These are phyloP conservation scores for Meredithiella fracta DNA, from an alignment of 2,329 filamentous ascomycete species.

Conservation along the genomic window DNA sequence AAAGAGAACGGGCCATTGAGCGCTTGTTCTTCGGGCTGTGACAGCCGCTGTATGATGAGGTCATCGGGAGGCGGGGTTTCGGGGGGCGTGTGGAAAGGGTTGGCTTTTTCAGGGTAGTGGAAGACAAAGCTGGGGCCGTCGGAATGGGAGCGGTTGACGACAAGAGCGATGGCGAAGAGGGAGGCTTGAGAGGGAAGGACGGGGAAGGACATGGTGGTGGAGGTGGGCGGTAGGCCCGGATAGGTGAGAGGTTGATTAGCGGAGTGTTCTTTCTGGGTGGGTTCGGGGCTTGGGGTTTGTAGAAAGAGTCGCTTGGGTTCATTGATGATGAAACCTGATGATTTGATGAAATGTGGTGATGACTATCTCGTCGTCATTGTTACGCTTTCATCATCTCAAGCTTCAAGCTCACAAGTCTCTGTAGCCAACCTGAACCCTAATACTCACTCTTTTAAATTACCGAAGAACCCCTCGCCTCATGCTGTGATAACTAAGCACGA, in stretches of 20 bases:
- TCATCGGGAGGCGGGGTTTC: slow-evolving; percentile 33
- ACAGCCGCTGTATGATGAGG: slow-evolving; percentile 30
- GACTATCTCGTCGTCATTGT: no score
- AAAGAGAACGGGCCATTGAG: slow-evolving; percentile 16
- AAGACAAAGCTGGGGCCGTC: slow-evolving; percentile 64
- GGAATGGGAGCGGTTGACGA: slow-evolving; percentile 58
- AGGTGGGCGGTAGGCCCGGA: not conserved
- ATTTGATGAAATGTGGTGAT: not conserved
- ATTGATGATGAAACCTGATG: no score
- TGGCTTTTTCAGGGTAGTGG: slow-evolving; percentile 57
- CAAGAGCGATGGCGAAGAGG: slow-evolving; percentile 54
- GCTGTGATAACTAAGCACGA: not conserved
- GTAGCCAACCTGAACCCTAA: not conserved
- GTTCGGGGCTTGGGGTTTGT: no score
- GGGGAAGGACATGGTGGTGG: slow-evolving; percentile 29
- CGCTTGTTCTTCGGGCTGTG: slow-evolving; percentile 22
- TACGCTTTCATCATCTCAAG: no score
- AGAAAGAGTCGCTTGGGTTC: no score
- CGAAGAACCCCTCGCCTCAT: not conserved
- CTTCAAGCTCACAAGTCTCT: no score
- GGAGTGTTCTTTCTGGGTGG: not conserved
- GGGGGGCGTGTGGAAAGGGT: slow-evolving; percentile 22
- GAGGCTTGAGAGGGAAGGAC: slow-evolving; percentile 36
- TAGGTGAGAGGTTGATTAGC: not conserved
- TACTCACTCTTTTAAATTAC: not conserved